These are phyloP conservation scores for Sanghuangporus weigelae DNA, from an alignment of 1,284 basidiomycete species.

Conservation along the genomic window DNA sequence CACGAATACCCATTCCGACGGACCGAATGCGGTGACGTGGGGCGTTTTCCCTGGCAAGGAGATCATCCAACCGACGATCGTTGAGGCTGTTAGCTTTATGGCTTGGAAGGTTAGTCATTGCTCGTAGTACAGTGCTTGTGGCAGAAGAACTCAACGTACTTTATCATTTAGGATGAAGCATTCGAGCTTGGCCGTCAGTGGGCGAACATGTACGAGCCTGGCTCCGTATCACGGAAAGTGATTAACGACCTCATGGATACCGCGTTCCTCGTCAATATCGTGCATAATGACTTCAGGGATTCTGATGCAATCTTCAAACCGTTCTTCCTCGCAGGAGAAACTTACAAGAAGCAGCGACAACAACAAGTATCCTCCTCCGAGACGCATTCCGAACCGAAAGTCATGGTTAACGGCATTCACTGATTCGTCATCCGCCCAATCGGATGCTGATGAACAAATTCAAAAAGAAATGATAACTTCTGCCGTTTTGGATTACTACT, in stretches of 20 bases:
- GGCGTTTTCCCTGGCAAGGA: slow-evolving; percentile 98
- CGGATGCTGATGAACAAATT: not conserved
- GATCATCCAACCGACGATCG: slow-evolving; percentile 97
- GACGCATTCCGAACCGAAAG: not conserved
- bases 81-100: slow-evolving; percentile 95
- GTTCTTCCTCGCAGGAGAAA: slow-evolving; percentile 71
- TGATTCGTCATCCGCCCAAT: not conserved
- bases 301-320: slow-evolving; percentile 82
- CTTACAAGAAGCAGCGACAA: slow-evolving; percentile 34
- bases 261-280: slow-evolving; percentile 91
- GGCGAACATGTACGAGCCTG: slow-evolving; percentile 84
- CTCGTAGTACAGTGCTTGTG: not conserved
- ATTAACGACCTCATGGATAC: slow-evolving; percentile 78
- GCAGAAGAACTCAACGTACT: not conserved
- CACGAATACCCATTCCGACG: slow-evolving; percentile 89
- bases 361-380: slow-evolving; percentile 19
- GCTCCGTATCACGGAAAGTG: slow-evolving; percentile 70
- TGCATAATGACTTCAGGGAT: slow-evolving; percentile 94
- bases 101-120: slow-evolving; percentile 79
- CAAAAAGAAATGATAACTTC: not conserved
- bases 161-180: slow-evolving; percentile 76
- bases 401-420: slow-evolving; percentile 23
- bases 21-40: slow-evolving; percentile 99
- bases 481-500: not conserved
- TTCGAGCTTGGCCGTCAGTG: slow-evolving; percentile 94